phyloP scores from a whole-genome alignment of 495 filamentous ascomycete genomes.

The Cladorrhinum samala region DNA sequence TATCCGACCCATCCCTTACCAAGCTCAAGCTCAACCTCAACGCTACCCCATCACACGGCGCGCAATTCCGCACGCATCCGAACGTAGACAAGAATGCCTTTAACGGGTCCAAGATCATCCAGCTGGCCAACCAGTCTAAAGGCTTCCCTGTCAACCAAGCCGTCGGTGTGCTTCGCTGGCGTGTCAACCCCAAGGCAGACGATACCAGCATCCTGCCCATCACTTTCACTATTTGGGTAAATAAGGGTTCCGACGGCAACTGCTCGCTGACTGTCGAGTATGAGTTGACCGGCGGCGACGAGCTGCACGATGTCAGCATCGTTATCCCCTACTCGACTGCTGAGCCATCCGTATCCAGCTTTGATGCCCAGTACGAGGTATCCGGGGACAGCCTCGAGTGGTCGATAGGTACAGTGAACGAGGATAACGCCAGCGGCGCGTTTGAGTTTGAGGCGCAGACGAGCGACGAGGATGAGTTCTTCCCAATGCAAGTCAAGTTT shows the following conservation, averaged over 20 bases:
- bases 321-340: constrained; percentile 75
- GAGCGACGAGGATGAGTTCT: constrained; percentile 81
- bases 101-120: constrained; percentile 68
- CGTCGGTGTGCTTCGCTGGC: constrained; percentile 85
- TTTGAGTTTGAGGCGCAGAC: constrained; percentile 93
- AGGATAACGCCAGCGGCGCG: constrained; percentile 70
- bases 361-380: constrained; percentile 91
- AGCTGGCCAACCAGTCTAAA: constrained; percentile 74
- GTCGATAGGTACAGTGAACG: constrained; percentile 77
- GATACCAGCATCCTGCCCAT: constrained; percentile 76
- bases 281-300: constrained; percentile 70
- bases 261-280: constrained; percentile 90
- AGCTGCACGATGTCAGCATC: constrained; percentile 76
- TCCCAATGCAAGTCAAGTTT: constrained; percentile 92
- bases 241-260: constrained; percentile 69
- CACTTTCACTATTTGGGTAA: constrained; percentile 93
- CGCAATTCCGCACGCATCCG: constrained; percentile 86
- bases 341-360: constrained; percentile 84
- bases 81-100: constrained; percentile 88
- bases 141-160: constrained; percentile 89
- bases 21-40: constrained; percentile 79
- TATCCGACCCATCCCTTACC: constrained; percentile 77
- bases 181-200: constrained; percentile 62
- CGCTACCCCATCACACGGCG: constrained; percentile 66
- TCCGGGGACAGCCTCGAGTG: constrained; percentile 89